Base-by-base conservation (phyloP, 2,329 filamentous ascomycete genomes). In the Ceratocystis variospora region DNA sequence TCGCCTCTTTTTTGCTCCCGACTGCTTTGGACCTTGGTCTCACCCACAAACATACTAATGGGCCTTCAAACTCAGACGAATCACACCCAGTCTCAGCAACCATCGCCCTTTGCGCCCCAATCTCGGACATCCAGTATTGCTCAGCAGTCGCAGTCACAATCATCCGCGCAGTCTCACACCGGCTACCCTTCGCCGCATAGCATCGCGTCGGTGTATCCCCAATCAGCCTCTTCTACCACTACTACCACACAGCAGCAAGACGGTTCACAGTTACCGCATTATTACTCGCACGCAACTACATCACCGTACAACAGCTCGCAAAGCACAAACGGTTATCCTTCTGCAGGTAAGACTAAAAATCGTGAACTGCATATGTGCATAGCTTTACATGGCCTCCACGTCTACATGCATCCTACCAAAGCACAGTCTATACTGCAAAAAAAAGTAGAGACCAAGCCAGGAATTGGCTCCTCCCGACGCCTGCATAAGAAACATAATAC, bases 261-360 rank as follows among this genome's bases (percentile, higher is more conserved):
- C 62, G 83, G 85, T 72, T 88, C 95, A 68, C 75, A 72, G 71
- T 78, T 88, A 64, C 81, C 85, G 72, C 66, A 67, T 57, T 96
- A 93, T 76, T 85, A 88, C 73, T 83, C 87, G 67, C 89, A 94
- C 74, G 84, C 88, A 69, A 90, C 86, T 74, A 84, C 89, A 10
- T 67, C 66, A 41, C 63, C 63, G 12, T 96, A 96, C 79, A 91
- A 87, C 77, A 87, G 89, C 66, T 86, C 89, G 71, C 90, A 87
- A 77, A 84, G 87, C 68, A 86, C 88, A 66, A 89, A 87, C 77
- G 88, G 88, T 78, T 96, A 96, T 77, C 87, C 89, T 70, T 90
- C 90, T 74, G 88, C 89, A 80, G 89, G 90, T 94, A 78, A 81
- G 66, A 63, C 48, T 41, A 3, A 22, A 25, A 50, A 19, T 3